Evolutionary conservation across 1,284 basidiomycete genomes (phyloP).

Genomic region (Ceratobasidium sp.): DNA sequence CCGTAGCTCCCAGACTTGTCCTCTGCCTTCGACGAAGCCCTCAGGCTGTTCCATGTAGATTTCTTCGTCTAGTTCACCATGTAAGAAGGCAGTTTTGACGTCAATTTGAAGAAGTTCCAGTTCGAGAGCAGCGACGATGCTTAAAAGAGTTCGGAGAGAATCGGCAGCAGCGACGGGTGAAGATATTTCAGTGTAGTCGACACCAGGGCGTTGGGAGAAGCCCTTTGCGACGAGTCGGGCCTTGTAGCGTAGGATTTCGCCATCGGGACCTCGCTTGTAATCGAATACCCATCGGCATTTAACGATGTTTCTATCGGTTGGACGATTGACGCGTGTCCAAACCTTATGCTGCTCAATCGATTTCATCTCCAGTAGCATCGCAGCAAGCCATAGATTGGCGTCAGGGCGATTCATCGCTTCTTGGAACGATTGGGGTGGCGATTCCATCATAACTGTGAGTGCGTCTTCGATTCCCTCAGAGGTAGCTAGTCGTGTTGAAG

Average conservation of each 20-base stretch:
- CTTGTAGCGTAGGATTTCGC: constrained; percentile 47
- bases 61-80: constrained; percentile 46
- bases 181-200: constrained; percentile 44
- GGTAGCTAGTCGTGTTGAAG: constrained; percentile 3
- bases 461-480: neutral
- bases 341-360: constrained; percentile 7
- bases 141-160: constrained; percentile 37
- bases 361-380: constrained; percentile 8
- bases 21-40: constrained; percentile 42
- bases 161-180: constrained; percentile 40
- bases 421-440: neutral
- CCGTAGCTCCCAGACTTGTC: neutral
- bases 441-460: neutral
- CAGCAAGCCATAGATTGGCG: constrained; percentile 18
- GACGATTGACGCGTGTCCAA: neutral
- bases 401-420: constrained; percentile 28
- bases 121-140: constrained; percentile 17
- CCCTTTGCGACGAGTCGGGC: constrained; percentile 53
- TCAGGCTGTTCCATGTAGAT: constrained; percentile 49
- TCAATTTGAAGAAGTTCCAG: constrained; percentile 45
- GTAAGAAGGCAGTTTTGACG: constrained; percentile 49
- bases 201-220: constrained; percentile 46
- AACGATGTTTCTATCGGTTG: constrained; percentile 25
- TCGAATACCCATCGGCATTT: constrained; percentile 47
- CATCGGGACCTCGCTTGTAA: constrained; percentile 47